Conservation (phyloP, 345 rosid species). For the Salix viminalis region DNA sequence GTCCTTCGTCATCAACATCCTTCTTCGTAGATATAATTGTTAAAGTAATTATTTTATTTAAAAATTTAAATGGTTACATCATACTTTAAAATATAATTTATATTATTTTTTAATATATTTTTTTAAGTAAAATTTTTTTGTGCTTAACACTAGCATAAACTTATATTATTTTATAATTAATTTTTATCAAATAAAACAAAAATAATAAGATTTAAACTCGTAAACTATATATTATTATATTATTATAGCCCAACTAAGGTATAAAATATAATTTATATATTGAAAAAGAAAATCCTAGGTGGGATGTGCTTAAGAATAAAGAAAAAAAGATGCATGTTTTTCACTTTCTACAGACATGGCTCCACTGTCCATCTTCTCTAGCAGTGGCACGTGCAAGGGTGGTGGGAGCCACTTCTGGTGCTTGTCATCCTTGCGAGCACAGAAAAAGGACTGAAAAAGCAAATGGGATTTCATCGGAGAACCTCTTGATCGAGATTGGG, state of each 20-base stretch:
- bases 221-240: too few relatives aligned
- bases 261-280: too few relatives aligned
- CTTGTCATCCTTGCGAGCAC: constrained; percentile 20
- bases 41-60: too few relatives aligned
- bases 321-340: constrained; percentile 1
- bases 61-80: too few relatives aligned
- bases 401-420: constrained; percentile 31
- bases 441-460: background rate
- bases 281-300: background rate
- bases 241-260: too few relatives aligned
- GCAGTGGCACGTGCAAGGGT: constrained; percentile 40
- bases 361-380: constrained; percentile 35
- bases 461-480: constrained; percentile 10
- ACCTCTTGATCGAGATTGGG: constrained; percentile 49
- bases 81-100: too few relatives aligned
- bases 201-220: too few relatives aligned
- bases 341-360: constrained; percentile 31
- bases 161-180: too few relatives aligned
- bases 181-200: too few relatives aligned
- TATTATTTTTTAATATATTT: too few relatives aligned
- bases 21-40: too few relatives aligned
- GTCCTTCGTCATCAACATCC: background rate
- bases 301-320: constrained; percentile 8
- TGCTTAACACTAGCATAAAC: fast-evolving
- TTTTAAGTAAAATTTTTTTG: too few relatives aligned